These are phyloP conservation scores for Phytophthora syringae DNA, from an alignment of 352 stramenopile genomes.

Conservation along the genomic window DNA sequence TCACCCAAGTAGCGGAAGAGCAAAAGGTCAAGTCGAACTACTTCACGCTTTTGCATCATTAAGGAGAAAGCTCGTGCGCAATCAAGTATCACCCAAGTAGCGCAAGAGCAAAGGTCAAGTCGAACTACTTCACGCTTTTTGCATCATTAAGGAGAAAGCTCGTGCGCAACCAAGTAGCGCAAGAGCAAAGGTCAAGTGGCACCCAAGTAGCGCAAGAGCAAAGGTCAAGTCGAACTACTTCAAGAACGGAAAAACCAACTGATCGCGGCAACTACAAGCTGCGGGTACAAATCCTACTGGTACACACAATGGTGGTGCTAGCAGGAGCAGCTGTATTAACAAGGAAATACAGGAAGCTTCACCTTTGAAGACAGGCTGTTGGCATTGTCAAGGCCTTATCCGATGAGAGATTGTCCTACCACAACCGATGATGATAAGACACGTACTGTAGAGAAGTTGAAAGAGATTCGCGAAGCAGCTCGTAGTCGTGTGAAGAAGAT, in stretches of 20 bases:
- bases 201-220: conserved; percentile 4
- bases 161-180: conserved; percentile 5
- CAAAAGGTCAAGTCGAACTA: conserved; percentile 5
- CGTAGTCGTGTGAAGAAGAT: neutral
- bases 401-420: conserved; percentile 4
- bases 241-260: conserved; percentile 10
- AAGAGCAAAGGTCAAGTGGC: conserved; percentile 1
- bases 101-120: conserved; percentile 1
- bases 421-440: conserved; percentile 10
- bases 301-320: neutral
- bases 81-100: conserved; percentile 2
- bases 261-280: neutral
- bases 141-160: conserved; percentile 21
- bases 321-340: neutral
- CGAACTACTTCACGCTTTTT: conserved; percentile 15
- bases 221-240: conserved; percentile 1
- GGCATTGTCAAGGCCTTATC: conserved; percentile 8
- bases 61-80: conserved; percentile 16
- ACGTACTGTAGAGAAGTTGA: conserved; percentile 3
- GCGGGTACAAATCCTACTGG: neutral
- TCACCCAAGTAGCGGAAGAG: conserved; percentile 6
- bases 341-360: no score
- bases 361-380: conserved; percentile 6
- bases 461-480: neutral
- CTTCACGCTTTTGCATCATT: conserved; percentile 8